phyloP scores from a whole-genome alignment of 2,329 filamentous ascomycete genomes.

The Trichoderma sp. region DNA sequence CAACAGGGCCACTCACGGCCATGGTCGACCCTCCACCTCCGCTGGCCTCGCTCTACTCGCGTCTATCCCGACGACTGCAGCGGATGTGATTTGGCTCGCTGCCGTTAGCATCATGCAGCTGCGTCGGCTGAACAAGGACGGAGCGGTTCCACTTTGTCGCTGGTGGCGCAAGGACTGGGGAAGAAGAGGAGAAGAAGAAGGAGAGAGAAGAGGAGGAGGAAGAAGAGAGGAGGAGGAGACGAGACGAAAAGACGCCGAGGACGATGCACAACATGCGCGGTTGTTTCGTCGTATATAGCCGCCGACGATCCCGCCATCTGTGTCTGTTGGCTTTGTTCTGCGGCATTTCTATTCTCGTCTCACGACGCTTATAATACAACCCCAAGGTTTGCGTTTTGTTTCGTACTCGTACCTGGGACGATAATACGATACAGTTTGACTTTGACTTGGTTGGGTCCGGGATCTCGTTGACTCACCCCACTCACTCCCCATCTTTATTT shows the following conservation, averaged over 20 bases:
- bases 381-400: background rate
- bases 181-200: background rate
- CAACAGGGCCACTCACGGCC: slow-evolving; percentile 16
- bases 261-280: slow-evolving; percentile 9
- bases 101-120: background rate
- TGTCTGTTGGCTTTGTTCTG: background rate
- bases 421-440: background rate
- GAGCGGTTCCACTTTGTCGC: background rate
- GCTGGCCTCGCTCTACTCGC: background rate
- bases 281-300: slow-evolving; percentile 22
- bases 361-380: background rate
- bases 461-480: background rate
- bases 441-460: background rate
- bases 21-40: slow-evolving; percentile 8
- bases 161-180: background rate
- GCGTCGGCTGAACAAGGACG: slow-evolving; percentile 3
- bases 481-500: background rate
- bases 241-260: background rate
- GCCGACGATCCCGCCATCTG: background rate
- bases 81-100: background rate
- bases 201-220: background rate
- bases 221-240: background rate
- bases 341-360: slow-evolving; percentile 17
- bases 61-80: background rate
- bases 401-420: background rate